These are phyloP conservation scores for Diutina scorzettiae DNA, from an alignment of 1,139 yeast species.

Conservation along the genomic window DNA sequence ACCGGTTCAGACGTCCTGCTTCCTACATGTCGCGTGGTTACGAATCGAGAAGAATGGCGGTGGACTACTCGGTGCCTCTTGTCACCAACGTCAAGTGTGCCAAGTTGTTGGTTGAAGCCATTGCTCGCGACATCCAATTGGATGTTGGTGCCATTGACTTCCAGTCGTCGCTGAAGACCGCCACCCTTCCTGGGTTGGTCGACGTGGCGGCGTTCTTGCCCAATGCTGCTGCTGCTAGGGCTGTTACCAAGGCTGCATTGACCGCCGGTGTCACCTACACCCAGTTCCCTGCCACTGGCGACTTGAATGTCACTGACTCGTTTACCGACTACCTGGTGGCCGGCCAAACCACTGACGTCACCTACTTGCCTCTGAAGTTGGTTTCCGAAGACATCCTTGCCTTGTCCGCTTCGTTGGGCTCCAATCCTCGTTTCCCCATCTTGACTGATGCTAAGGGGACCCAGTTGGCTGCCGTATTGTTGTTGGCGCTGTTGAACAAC, in stretches of 20 bases:
- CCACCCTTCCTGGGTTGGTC: constrained; percentile 77
- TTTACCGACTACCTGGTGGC: constrained; percentile 40
- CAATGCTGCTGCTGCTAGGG: constrained; percentile 34
- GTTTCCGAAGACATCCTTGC: constrained; percentile 2
- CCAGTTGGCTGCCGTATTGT: constrained; percentile 79
- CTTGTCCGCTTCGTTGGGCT: not conserved
- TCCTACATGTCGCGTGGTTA: constrained; percentile 96
- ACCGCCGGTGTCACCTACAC: constrained; percentile 86
- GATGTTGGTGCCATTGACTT: constrained; percentile 74
- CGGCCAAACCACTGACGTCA: not conserved
- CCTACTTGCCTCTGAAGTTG: not conserved
- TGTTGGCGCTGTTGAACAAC: constrained; percentile 80
- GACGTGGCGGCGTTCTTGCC: constrained; percentile 77
- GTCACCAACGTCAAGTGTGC: constrained; percentile 98
- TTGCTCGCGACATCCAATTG: constrained; percentile 57
- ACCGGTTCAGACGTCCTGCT: constrained; percentile 98
- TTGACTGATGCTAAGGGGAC: constrained; percentile 89
- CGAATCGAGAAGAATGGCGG: constrained; percentile 99
- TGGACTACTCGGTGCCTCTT: constrained; percentile 93
- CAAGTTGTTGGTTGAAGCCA: constrained; percentile 86
- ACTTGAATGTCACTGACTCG: constrained; percentile 64
- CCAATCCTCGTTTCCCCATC: constrained; percentile 33
- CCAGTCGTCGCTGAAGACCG: constrained; percentile 80
- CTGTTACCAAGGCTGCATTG: constrained; percentile 58
- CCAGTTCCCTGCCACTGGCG: constrained; percentile 57